Percentiles rank a stretch among this genome's conserved stretches.
Evolutionary conservation across 192 early-diverging fungal genomes (phyloP).

Genomic region (Phlyctochytrium arcticum): DNA sequence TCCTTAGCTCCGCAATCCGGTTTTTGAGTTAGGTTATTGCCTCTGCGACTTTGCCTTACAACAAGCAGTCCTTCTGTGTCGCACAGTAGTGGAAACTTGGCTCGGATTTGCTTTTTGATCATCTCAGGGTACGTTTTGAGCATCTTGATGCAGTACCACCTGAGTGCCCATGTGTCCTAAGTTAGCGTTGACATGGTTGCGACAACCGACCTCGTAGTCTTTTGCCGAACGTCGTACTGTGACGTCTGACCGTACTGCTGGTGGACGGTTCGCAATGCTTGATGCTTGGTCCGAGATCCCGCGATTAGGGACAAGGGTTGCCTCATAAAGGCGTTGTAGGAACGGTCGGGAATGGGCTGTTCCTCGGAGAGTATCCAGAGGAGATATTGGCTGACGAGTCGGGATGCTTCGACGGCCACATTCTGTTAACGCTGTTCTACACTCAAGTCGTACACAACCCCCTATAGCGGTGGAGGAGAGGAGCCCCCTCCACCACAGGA

Average conservation of each 20-base stretch:
- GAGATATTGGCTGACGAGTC: not conserved
- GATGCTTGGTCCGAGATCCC: not conserved
- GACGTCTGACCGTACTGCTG: not conserved
- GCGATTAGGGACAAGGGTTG: not conserved
- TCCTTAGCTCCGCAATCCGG: not conserved
- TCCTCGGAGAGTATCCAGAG: not conserved
- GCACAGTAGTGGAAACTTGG: too few relatives aligned
- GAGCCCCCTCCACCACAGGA: too few relatives aligned
- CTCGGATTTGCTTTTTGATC: not conserved
- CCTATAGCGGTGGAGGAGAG: too few relatives aligned
- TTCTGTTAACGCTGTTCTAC: too few relatives aligned
- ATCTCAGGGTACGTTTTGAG: not conserved
- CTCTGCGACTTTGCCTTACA: too few relatives aligned
- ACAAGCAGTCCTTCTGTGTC: too few relatives aligned
- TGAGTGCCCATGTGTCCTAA: not conserved
- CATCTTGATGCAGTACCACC: constrained; percentile 9
- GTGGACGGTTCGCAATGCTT: not conserved
- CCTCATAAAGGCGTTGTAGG: not conserved
- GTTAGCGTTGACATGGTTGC: constrained; percentile 1
- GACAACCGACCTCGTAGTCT: constrained; percentile 1
- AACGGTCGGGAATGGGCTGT: not conserved
- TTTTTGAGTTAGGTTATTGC: too few relatives aligned
- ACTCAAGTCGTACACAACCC: too few relatives aligned
- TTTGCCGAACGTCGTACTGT: not conserved
- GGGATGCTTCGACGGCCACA: not conserved